These are phyloP conservation scores for Cardiospermum halicacabum DNA, from an alignment of 345 rosid genomes.

Conservation along the genomic window DNA sequence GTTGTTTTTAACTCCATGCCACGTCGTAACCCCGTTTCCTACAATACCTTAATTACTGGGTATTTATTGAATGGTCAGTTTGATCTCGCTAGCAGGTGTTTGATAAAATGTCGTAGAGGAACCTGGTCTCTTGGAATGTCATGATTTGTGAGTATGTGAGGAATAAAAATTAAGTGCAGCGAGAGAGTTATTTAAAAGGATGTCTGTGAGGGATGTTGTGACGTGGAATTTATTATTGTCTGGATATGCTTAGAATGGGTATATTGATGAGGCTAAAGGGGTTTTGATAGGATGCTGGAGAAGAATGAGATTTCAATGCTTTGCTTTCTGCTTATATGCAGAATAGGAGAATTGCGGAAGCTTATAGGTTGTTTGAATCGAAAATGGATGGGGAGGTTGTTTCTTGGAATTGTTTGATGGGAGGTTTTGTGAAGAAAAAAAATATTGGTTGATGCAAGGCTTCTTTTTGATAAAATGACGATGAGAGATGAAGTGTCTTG, in stretches of 20 bases:
- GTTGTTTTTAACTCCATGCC: slow-evolving; percentile 47
- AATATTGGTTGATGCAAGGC: slow-evolving; percentile 39
- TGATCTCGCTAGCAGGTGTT: slow-evolving; percentile 37
- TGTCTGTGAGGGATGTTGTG: slow-evolving; percentile 42
- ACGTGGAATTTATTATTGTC: slow-evolving; percentile 50
- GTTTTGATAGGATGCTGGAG: slow-evolving; percentile 46
- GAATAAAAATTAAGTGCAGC: slow-evolving; percentile 34
- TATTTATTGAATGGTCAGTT: slow-evolving; percentile 34
- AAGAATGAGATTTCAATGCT: slow-evolving; percentile 50
- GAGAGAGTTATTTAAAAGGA: slow-evolving; percentile 33
- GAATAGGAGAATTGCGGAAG: slow-evolving; percentile 52
- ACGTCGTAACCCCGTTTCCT: slow-evolving; percentile 43
- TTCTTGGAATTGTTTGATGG: slow-evolving; percentile 68
- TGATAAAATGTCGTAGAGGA: slow-evolving; percentile 41
- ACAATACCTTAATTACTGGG: slow-evolving; percentile 52
- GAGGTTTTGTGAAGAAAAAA: slow-evolving; percentile 54
- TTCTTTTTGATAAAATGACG: slow-evolving; percentile 40
- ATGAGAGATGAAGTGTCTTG: slow-evolving; percentile 50
- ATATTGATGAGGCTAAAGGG: slow-evolving; percentile 41
- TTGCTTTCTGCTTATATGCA: slow-evolving; percentile 55
- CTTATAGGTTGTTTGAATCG: slow-evolving; percentile 38
- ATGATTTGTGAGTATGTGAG: slow-evolving; percentile 40
- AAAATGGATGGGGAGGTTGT: slow-evolving; percentile 45
- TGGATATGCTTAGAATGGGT: slow-evolving; percentile 48
- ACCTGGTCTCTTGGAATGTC: slow-evolving; percentile 47